Evolutionary conservation across 805 yeast species (phyloP).

Genomic region (Diddensiella caesifluorescens): DNA sequence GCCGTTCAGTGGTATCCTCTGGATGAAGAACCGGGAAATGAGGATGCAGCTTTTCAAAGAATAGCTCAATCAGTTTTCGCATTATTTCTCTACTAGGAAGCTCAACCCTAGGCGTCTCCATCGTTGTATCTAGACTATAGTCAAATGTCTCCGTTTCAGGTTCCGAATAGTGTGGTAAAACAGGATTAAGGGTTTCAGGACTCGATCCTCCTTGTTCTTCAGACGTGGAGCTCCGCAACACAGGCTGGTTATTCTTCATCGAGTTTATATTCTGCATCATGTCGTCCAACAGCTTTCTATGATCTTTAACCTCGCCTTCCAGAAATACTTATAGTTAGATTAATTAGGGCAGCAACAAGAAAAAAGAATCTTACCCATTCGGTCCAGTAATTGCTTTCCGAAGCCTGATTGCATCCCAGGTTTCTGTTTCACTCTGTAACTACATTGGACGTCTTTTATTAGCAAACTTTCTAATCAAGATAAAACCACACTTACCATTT

Average conservation of each 20-base stretch:
- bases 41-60: slow-evolving; percentile 74
- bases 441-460: slow-evolving; percentile 19
- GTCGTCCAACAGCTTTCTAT: slow-evolving; percentile 1
- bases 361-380: slow-evolving; percentile 16
- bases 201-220: background rate
- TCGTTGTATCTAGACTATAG: no score
- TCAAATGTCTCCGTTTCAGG: no score
- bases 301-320: background rate
- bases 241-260: no score
- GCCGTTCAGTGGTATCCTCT: slow-evolving; percentile 10
- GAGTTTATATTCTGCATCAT: no score
- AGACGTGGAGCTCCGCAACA: background rate
- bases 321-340: background rate
- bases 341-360: background rate
- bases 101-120: background rate
- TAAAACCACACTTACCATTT: slow-evolving; percentile 15
- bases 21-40: slow-evolving; percentile 71
- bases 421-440: slow-evolving; percentile 22
- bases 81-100: slow-evolving; percentile 11
- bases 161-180: no score
- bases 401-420: slow-evolving; percentile 27
- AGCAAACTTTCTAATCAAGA: background rate
- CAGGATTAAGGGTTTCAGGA: background rate
- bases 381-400: slow-evolving; percentile 21
- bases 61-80: slow-evolving; percentile 53